These are phyloP conservation scores for Arthrobotrys conoides DNA, from an alignment of 2,329 filamentous ascomycete genomes.

Conservation along the genomic window DNA sequence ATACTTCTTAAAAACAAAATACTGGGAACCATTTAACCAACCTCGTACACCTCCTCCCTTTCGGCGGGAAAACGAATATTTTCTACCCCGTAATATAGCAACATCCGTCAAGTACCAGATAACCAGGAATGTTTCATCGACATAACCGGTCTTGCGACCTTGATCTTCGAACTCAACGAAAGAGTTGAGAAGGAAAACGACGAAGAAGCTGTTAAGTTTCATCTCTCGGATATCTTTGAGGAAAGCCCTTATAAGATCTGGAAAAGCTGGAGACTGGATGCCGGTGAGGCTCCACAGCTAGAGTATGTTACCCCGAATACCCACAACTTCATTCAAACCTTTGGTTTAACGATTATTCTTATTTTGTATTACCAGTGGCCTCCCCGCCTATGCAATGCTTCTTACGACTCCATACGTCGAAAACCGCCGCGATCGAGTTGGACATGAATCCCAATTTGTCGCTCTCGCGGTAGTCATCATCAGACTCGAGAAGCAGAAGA, in stretches of 20 bases:
- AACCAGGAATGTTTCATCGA: constrained; percentile 64
- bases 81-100: constrained; percentile 45
- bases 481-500: constrained; percentile 61
- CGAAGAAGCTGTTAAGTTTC: constrained; percentile 62
- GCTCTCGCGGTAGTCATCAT: constrained; percentile 62
- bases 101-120: constrained; percentile 63
- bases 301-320: constrained; percentile 19
- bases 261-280: constrained; percentile 47
- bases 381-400: constrained; percentile 50
- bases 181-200: constrained; percentile 61
- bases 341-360: constrained; percentile 1
- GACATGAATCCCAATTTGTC: constrained; percentile 53
- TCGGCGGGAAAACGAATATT: constrained; percentile 47
- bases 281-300: constrained; percentile 44
- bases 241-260: constrained; percentile 60
- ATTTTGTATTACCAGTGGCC: constrained; percentile 5
- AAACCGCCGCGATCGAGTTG: constrained; percentile 39
- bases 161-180: constrained; percentile 63
- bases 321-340: neutral
- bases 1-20: constrained; percentile 21
- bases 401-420: constrained; percentile 57
- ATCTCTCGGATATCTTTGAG: constrained; percentile 63
- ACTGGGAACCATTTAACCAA: constrained; percentile 54
- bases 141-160: constrained; percentile 58
- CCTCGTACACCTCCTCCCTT: constrained; percentile 52